Conservation (phyloP, 192 early-diverging fungal species). For the Entophlyctis luteolus region DNA sequence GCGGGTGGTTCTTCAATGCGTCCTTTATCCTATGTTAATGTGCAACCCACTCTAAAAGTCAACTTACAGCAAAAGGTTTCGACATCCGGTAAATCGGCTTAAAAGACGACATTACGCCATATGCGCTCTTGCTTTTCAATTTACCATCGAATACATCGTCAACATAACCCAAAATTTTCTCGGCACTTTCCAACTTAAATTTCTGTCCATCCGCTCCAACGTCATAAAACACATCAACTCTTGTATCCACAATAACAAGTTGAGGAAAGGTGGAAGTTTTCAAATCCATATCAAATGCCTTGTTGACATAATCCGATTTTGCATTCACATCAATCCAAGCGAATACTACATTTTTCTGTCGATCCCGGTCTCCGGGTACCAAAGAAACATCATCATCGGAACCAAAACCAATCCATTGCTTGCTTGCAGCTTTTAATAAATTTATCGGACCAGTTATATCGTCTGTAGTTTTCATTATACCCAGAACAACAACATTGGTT, state of each 20-base stretch:
- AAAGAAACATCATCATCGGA: neutral
- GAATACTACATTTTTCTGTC: constrained; percentile 13
- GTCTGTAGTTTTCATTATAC: constrained; percentile 14
- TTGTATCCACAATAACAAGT: constrained; percentile 40
- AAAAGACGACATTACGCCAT: neutral
- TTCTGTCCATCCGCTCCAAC: constrained; percentile 15
- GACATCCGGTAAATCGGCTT: neutral
- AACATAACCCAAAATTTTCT: constrained; percentile 1
- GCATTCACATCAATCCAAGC: constrained; percentile 43
- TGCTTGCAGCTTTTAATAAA: neutral
- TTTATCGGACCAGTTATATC: neutral
- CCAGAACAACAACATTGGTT: constrained; percentile 13
- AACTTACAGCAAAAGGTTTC: constrained; percentile 3
- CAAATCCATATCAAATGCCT: constrained; percentile 39
- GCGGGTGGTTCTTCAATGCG: too few relatives aligned
- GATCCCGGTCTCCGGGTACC: constrained; percentile 32
- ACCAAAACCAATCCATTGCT: neutral
- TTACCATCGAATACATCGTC: neutral
- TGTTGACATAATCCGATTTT: constrained; percentile 34
- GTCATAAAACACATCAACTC: constrained; percentile 41
- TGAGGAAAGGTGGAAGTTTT: constrained; percentile 16
- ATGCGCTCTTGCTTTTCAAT: neutral
- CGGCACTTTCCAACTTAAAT: neutral
- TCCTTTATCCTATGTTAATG: too few relatives aligned
- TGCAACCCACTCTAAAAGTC: too few relatives aligned